Base-by-base conservation (phyloP, 2,329 filamentous ascomycete species). In the Xylaria sp. region DNA sequence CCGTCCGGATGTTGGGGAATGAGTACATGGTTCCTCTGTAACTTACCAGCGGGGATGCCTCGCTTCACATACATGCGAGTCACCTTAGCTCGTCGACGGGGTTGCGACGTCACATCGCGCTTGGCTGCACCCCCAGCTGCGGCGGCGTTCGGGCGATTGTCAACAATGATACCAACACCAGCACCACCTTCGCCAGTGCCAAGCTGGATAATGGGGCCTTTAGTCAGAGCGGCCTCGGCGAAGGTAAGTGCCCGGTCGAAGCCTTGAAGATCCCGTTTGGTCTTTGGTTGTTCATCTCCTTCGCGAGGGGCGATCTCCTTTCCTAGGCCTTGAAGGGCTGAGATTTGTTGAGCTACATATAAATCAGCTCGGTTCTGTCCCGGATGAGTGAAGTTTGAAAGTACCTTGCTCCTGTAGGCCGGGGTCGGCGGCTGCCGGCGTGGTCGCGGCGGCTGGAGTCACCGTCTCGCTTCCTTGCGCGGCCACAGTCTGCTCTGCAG, bases 31-130 rank as follows among this genome's bases (percentile, higher is more conserved):
- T 6, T 27, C 14, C 34, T 11, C 5, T 53, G 47, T 12, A 47
- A 80, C 81, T 82, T 75, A 83, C 82, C 78, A 48, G 76, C 76
- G 36, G 81, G 81, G 62, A 83, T 76, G 63, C 82, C 82, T 50
- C 81, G 80, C 74, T 81, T 80, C 64, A 83, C 78, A 67, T 82
- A 84, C 82, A 84, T 83, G 69, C 81, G 83, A 55, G 82, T 83
- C 65, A 84, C 81, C 75, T 81, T 83, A 63, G 81, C 78, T 54
- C 80, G 79, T 53, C 78, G 79, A 62, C 76, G 77, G n/a, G 79
- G 78, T 45, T 77, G 73, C 34, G 69, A 72, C n/a, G 69, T 54
- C 39, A 74, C 75, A 34, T 74, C 71, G 42, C 75, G 74, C 69
- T 76, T 76, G 6, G 61, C 69, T 14, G 55, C 9, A 14, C 67